phyloP scores from a whole-genome alignment of 2,329 filamentous ascomycete genomes.

The Bisporella sp. region DNA sequence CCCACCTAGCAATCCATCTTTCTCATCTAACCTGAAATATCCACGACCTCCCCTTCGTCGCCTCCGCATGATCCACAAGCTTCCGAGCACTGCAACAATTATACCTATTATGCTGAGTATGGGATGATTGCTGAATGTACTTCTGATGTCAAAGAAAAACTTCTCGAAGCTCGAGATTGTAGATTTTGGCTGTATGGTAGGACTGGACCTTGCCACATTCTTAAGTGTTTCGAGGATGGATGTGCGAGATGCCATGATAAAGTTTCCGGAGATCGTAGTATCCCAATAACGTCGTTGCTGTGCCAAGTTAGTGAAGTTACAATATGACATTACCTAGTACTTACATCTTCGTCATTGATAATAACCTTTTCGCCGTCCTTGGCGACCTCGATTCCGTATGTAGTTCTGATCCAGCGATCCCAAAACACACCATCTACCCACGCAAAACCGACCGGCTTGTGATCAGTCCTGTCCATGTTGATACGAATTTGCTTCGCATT shows the following conservation, averaged over 20 bases:
- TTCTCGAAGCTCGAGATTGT: constrained; percentile 68
- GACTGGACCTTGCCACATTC: constrained; percentile 40
- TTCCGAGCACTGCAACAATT: constrained; percentile 46
- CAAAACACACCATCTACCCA: constrained; percentile 98
- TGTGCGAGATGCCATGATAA: constrained; percentile 74
- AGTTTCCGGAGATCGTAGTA: constrained; percentile 77
- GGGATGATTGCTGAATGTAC: constrained; percentile 51
- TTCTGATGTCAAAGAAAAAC: constrained; percentile 60
- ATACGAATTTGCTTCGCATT: constrained; percentile 87
- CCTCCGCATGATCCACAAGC: constrained; percentile 46
- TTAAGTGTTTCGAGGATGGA: constrained; percentile 35
- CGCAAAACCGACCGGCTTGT: constrained; percentile 87
- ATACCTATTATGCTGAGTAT: constrained; percentile 51
- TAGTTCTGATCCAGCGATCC: constrained; percentile 94
- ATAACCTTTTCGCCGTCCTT: constrained; percentile 85
- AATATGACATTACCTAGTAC: constrained; percentile 29
- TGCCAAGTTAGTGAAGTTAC: constrained; percentile 23
- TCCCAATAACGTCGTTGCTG: constrained; percentile 96
- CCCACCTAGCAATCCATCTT: constrained; percentile 58
- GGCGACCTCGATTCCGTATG: constrained; percentile 80
- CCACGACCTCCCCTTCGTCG: constrained; percentile 46
- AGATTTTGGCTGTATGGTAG: constrained; percentile 68
- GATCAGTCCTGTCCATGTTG: constrained; percentile 79
- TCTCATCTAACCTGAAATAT: constrained; percentile 57
- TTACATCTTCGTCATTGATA: constrained; percentile 95